Evolutionary conservation across 2,329 filamentous ascomycete species (phyloP).

Genomic region (Ascomycota sp.): DNA sequence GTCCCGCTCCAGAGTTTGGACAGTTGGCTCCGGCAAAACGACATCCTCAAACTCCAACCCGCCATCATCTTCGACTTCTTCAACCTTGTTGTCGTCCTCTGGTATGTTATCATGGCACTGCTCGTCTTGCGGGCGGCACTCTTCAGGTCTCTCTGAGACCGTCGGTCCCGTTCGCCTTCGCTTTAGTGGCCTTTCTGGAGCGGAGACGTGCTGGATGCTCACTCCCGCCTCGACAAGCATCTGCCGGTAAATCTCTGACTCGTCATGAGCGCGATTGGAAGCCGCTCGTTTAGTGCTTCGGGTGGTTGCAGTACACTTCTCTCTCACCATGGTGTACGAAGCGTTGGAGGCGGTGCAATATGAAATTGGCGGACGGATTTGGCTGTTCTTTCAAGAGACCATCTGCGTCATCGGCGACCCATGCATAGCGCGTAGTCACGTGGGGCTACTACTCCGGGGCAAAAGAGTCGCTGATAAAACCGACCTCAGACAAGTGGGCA

Average conservation of each 20-base stretch:
- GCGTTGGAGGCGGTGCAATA: too few relatives aligned
- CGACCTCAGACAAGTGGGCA: too few relatives aligned
- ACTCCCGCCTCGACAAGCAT: slow-evolving; percentile 28
- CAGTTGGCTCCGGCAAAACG: slow-evolving; percentile 20
- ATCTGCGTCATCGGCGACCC: slow-evolving; percentile 5
- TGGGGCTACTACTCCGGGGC: background rate
- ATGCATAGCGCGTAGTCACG: slow-evolving; percentile 5
- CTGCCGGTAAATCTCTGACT: slow-evolving; percentile 21
- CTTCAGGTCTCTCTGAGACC: background rate
- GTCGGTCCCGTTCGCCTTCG: slow-evolving; percentile 10
- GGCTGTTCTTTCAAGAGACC: background rate
- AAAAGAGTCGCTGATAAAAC: too few relatives aligned
- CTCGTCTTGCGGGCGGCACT: background rate
- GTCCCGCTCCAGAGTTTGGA: slow-evolving; percentile 28
- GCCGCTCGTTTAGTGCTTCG: slow-evolving; percentile 5
- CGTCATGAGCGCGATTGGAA: slow-evolving; percentile 4
- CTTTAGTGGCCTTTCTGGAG: slow-evolving; percentile 18
- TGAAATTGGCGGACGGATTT: too few relatives aligned
- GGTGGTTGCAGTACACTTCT: slow-evolving; percentile 8
- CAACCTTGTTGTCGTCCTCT: slow-evolving; percentile 13
- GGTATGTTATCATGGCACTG: background rate
- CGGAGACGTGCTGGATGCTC: slow-evolving; percentile 6
- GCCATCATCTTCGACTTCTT: slow-evolving; percentile 20
- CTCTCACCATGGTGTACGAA: slow-evolving; percentile 10
- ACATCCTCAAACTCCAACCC: slow-evolving; percentile 29